Evolutionary conservation across 139 green algal species (phyloP).

Genomic region (Picocystis salinarum): DNA sequence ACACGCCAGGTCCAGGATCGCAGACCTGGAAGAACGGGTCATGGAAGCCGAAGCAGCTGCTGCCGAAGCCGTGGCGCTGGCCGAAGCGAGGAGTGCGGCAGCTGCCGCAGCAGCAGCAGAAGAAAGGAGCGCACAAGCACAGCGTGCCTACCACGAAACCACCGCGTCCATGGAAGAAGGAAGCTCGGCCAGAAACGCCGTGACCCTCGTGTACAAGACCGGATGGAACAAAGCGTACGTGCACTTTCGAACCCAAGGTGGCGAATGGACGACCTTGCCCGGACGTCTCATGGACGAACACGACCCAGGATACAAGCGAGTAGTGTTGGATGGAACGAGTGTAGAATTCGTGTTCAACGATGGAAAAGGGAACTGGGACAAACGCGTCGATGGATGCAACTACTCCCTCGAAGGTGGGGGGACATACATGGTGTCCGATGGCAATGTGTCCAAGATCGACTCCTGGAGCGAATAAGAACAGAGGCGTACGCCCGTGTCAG

Average conservation of each 20-base stretch:
- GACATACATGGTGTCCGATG: too few relatives aligned
- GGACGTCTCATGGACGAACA: conserved; percentile 2
- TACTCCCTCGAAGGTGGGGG: neutral
- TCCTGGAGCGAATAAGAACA: too few relatives aligned
- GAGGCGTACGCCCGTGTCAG: too few relatives aligned
- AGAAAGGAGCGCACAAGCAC: neutral
- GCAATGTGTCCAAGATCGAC: too few relatives aligned
- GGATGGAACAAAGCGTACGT: neutral
- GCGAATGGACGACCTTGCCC: neutral
- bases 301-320: neutral
- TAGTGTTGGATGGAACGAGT: neutral
- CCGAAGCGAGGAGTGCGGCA: neutral
- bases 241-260: neutral
- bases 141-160: neutral
- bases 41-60: neutral
- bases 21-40: conserved; percentile 2
- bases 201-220: conserved; percentile 2
- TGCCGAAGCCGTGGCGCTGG: neutral
- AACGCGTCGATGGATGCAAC: neutral
- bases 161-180: neutral
- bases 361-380: conserved; percentile 1
- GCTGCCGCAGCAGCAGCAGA: neutral
- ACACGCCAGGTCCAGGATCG: neutral
- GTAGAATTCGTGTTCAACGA: conserved; percentile 3
- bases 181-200: neutral